Evolutionary conservation across 805 yeast genomes (phyloP).

Genomic region (Barnettozyma wickerhamii): DNA sequence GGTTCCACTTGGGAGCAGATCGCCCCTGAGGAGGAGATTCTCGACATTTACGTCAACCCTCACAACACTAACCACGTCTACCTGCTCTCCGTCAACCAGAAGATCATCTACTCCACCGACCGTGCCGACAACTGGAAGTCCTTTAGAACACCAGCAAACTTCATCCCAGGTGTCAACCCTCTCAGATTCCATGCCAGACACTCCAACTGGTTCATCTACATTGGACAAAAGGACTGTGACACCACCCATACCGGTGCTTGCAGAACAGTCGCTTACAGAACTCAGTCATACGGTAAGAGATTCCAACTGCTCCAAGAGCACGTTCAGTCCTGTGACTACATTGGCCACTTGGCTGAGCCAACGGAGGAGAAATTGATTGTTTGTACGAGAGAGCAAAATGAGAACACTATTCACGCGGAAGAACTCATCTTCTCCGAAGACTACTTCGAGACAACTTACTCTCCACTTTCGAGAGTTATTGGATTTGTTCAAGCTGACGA

Average conservation of each 20-base stretch:
- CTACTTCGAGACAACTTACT: slow-evolving; percentile 26
- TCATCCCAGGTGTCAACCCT: slow-evolving; percentile 46
- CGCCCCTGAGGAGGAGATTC: slow-evolving; percentile 36
- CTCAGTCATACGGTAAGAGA: slow-evolving; percentile 62
- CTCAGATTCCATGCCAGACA: slow-evolving; percentile 61
- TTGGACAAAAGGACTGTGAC: slow-evolving; percentile 56
- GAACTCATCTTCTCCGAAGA: slow-evolving; percentile 28
- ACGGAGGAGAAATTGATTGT: slow-evolving; percentile 50
- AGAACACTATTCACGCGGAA: slow-evolving; percentile 27
- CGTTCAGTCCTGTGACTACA: slow-evolving; percentile 62
- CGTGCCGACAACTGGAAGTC: slow-evolving; percentile 50
- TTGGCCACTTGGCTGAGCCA: slow-evolving; percentile 47
- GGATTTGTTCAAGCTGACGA: slow-evolving; percentile 74
- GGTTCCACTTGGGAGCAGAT: slow-evolving; percentile 28
- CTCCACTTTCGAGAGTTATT: slow-evolving; percentile 51
- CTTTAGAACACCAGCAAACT: slow-evolving; percentile 45
- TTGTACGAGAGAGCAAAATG: slow-evolving; percentile 50
- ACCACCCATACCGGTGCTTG: slow-evolving; percentile 37
- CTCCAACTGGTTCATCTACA: slow-evolving; percentile 59
- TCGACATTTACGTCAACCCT: slow-evolving; percentile 59
- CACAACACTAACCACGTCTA: slow-evolving; percentile 46
- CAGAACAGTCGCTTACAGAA: slow-evolving; percentile 51
- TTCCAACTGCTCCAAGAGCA: slow-evolving; percentile 53
- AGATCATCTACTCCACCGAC: slow-evolving; percentile 56
- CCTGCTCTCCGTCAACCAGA: slow-evolving; percentile 21